phyloP scores from a whole-genome alignment of 129 eudicot genomes.

The Flaveria brownii region DNA sequence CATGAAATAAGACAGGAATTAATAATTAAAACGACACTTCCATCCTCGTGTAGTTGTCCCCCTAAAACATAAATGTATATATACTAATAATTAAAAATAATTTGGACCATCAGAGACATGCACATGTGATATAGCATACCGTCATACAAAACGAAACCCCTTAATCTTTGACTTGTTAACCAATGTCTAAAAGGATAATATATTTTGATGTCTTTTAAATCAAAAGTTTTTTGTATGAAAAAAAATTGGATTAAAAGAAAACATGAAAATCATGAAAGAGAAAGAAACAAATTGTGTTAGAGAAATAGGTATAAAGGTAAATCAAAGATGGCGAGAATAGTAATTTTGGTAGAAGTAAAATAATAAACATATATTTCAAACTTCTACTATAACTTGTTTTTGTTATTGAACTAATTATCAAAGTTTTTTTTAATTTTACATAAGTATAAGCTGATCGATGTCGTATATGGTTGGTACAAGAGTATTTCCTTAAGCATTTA shows the following conservation, averaged over 20 bases:
- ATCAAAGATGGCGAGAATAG: too few species aligned
- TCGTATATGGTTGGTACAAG: not conserved
- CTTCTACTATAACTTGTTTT: not conserved
- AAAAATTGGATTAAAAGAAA: too few species aligned
- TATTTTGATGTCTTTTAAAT: too few species aligned
- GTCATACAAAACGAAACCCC: not conserved
- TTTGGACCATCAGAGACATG: constrained; percentile 22
- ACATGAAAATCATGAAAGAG: too few species aligned
- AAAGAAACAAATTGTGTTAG: not conserved
- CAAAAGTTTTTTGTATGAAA: too few species aligned
- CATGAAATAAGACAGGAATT: constrained; percentile 17
- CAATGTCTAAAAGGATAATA: not conserved
- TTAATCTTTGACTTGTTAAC: constrained; percentile 21
- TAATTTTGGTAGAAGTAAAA: not conserved
- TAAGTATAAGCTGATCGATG: not conserved
- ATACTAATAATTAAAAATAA: constrained; percentile 2
- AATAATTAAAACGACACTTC: not conserved
- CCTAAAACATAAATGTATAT: not conserved
- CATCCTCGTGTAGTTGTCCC: constrained; percentile 27
- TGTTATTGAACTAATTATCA: not conserved
- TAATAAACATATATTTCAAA: not conserved
- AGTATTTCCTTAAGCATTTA: not conserved
- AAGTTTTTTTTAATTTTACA: not conserved
- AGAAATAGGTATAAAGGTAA: not conserved
- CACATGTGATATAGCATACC: constrained; percentile 28